Evolutionary conservation across 805 yeast species (phyloP).

Genomic region (Yarrowia hollandica): DNA sequence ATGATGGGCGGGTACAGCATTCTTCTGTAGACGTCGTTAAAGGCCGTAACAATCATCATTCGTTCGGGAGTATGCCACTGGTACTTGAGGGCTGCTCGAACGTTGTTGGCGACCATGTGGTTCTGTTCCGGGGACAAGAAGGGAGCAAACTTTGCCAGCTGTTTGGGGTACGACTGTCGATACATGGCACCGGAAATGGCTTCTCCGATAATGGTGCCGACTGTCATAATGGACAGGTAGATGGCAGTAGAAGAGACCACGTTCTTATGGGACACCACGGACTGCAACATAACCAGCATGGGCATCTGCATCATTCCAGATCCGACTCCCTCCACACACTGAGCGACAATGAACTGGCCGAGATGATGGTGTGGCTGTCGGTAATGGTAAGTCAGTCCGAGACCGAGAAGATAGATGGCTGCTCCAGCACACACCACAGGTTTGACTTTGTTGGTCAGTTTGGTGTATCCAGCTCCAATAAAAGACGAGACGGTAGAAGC

Average conservation of each 20-base stretch:
- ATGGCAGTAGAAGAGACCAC: slow-evolving; percentile 63
- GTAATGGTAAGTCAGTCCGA: slow-evolving; percentile 59
- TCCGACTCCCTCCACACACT: slow-evolving; percentile 67
- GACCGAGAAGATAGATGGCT: slow-evolving; percentile 56
- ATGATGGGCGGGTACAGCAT: slow-evolving; percentile 28
- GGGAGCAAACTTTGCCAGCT: slow-evolving; percentile 30
- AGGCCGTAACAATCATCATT: slow-evolving; percentile 19
- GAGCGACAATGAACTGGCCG: slow-evolving; percentile 63
- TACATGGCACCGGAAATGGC: slow-evolving; percentile 70
- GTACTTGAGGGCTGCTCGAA: background rate
- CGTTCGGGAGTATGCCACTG: slow-evolving; percentile 22
- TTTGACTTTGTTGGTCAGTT: slow-evolving; percentile 52
- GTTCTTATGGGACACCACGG: slow-evolving; percentile 60
- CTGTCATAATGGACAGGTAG: slow-evolving; percentile 56
- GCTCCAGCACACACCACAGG: slow-evolving; percentile 61
- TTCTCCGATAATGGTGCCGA: slow-evolving; percentile 65
- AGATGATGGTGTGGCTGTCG: slow-evolving; percentile 54
- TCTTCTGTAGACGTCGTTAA: slow-evolving; percentile 21
- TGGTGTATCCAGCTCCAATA: slow-evolving; percentile 1
- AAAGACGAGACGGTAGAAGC: slow-evolving; percentile 18
- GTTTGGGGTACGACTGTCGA: slow-evolving; percentile 57
- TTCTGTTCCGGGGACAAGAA: background rate
- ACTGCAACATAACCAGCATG: slow-evolving; percentile 59
- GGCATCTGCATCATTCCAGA: slow-evolving; percentile 71
- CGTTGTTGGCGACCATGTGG: slow-evolving; percentile 1